Base-by-base conservation (phyloP, 176 grass and related monocot genomes). In the Canna indica region DNA sequence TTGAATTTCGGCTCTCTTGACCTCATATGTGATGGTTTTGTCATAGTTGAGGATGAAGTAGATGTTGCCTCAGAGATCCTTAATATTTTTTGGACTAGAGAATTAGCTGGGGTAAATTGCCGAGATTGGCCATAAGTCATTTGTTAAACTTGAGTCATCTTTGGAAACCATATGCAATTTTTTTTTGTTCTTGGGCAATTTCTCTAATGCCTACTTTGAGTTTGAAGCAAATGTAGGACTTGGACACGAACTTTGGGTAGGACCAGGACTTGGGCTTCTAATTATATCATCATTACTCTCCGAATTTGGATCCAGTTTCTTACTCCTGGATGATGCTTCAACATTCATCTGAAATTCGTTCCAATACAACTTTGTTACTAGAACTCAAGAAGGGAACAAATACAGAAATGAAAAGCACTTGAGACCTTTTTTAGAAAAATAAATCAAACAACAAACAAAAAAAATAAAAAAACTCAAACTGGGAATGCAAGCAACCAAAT, bases 271-370 rank as follows among this genome's bases (percentile, higher is more conserved):
- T 28, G 3, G 22, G n/a, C 20, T 73, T 41, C 22, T 73, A 20
- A 25, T 57, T 42, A 26, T 8, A 29, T 59, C 35, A 41, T 15
- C 54, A 73, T 42, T 73, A 18, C 54, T 20, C 36, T 33, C 39
- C 1, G 16, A 44, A 44, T 22, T 59, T 73, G 35, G 35, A 15
- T 42, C 71, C 20, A 44, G 14, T 59, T 73, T 57, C n/a, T 26
- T 59, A 15, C 24, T 73, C 53, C 54, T 60, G 24, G 24, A 42
- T 17, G 54, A 44, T 59, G 52, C 31, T 59, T 60, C 36, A 59
- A 3, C 50, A 42, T 2, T 73, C 32, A 59, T 60, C 71, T 73
- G 71, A 41, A 36, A 59, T 28, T 59, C 53, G 35, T 44, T 17
- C 24, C 8, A 33, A 42, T 22, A 47, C 41, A 48, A 10, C 9